Base-by-base conservation (phyloP, 1,284 basidiomycete species). In the Anthracocystis setariae region DNA sequence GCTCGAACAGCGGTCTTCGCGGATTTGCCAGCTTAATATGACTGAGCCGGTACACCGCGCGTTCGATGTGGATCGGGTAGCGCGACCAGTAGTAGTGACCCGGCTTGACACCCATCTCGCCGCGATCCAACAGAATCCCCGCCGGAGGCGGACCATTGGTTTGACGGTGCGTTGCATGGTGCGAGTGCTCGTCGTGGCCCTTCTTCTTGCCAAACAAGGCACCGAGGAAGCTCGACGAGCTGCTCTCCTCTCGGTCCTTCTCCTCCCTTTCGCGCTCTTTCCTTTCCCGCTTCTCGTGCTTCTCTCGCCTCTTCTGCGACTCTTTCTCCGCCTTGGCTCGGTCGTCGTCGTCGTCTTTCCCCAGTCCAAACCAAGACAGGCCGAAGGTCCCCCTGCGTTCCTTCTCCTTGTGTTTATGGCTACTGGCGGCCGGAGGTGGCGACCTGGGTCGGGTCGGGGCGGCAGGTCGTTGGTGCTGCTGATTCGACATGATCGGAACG, bases 1-100 rank as follows among this genome's bases (percentile, higher is more conserved):
- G 95, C 85, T 99, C 96, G 79, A 96, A 98, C 17, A 99, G 86
- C 18, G 96, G 94, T 42, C 95, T 87, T 51, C 96, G 88, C 10
- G 95, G 94, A 83, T 98, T 98, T 23, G 96, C 95, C 43, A 99
- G 87, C 85, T 99, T 99, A 86, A 98, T 98, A 82, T 99, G 95
- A 82, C 92, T 94, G 49, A 99, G 86, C 51, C 95, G 87, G 84
- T 99, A 99, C 50, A 99, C 94, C 2, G 95, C 95, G 23, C 95
- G 89, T 84, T 99, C 95, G 74, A 98, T 93, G 80, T 98, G 95
- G 68, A 98, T 96, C 8, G 95, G 96, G 82, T 98, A 95, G 63
- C 95, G 89, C 50, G 90, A 87, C 79, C 89, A 91, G 62, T 83
- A 85, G 87, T 55, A 58, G 23, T 21, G 24, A 24, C 66, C 58